Evolutionary conservation across 2,329 filamentous ascomycete species (phyloP).

Genomic region (Ophiosphaerella korrae): DNA sequence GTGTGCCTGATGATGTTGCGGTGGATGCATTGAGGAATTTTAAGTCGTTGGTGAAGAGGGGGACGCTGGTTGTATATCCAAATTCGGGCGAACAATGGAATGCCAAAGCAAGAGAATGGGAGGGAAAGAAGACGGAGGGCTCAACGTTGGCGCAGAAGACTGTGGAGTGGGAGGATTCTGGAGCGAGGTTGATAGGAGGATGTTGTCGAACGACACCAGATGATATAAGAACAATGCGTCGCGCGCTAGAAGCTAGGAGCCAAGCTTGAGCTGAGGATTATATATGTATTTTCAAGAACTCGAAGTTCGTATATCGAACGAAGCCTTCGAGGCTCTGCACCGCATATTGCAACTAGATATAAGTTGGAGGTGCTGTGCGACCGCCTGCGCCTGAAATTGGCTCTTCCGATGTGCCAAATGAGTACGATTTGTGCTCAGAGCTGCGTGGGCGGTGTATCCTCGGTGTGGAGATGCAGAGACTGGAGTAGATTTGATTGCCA

Average conservation of each 20-base stretch:
- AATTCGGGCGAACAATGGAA: conserved; percentile 57
- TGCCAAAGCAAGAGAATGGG: conserved; percentile 47
- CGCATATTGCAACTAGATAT: no score
- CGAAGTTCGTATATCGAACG: no score
- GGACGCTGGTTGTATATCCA: conserved; percentile 49
- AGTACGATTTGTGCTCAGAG: no score
- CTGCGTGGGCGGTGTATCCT: no score
- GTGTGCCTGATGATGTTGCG: conserved; percentile 45
- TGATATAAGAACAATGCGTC: conserved; percentile 45
- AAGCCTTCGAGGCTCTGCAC: no score
- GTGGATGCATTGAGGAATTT: conserved; percentile 42
- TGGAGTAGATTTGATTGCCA: no score
- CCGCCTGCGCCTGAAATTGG: no score
- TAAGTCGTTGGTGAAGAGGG: conserved; percentile 32
- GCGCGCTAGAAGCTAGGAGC: conserved; percentile 20
- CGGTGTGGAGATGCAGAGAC: no score
- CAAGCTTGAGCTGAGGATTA: neutral
- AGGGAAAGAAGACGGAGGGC: conserved; percentile 31
- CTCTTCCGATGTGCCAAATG: no score
- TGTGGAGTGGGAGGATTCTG: conserved; percentile 41
- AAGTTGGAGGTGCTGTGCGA: no score
- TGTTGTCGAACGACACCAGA: conserved; percentile 54
- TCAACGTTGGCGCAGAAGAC: conserved; percentile 33
- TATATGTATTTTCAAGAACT: no score
- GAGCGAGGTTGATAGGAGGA: conserved; percentile 53